Conservation (phyloP, 192 early-diverging fungal species). For the Backusella psychrophila region DNA sequence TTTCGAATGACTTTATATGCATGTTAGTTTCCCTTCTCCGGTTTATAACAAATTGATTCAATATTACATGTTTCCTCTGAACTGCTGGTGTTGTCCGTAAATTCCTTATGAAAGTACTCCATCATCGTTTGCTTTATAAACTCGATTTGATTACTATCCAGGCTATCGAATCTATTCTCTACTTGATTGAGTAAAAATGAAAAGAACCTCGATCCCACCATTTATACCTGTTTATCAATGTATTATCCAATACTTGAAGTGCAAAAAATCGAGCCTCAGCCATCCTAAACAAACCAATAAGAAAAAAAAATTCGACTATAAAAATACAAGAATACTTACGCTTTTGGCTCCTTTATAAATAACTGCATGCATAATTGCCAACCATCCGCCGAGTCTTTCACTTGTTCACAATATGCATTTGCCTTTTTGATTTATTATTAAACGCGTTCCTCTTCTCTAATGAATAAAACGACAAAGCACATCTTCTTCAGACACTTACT, state of each 20-base stretch:
- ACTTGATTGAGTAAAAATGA: not conserved
- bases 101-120: slow-evolving; percentile 57
- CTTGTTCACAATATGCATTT: slow-evolving; percentile 76
- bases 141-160: slow-evolving; percentile 43
- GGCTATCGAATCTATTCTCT: slow-evolving; percentile 39
- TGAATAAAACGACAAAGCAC: slow-evolving; percentile 6
- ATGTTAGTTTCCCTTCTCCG: too few relatives aligned
- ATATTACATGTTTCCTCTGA: slow-evolving; percentile 52
- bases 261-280: slow-evolving; percentile 79
- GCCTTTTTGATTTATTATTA: slow-evolving; percentile 51
- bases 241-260: slow-evolving; percentile 79
- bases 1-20: slow-evolving; percentile 59
- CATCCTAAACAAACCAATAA: slow-evolving; percentile 41
- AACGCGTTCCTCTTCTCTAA: slow-evolving; percentile 2
- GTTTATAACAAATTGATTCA: not conserved
- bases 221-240: slow-evolving; percentile 53
- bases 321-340: slow-evolving; percentile 39
- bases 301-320: not conserved
- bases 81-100: slow-evolving; percentile 36
- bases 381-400: slow-evolving; percentile 74
- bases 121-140: slow-evolving; percentile 56
- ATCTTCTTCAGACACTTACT: slow-evolving; percentile 45
- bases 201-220: not conserved
- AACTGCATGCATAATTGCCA: slow-evolving; percentile 85
- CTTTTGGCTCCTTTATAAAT: slow-evolving; percentile 70